phyloP scores from a whole-genome alignment of 1,139 yeast genomes.

The Pichia sp. region DNA sequence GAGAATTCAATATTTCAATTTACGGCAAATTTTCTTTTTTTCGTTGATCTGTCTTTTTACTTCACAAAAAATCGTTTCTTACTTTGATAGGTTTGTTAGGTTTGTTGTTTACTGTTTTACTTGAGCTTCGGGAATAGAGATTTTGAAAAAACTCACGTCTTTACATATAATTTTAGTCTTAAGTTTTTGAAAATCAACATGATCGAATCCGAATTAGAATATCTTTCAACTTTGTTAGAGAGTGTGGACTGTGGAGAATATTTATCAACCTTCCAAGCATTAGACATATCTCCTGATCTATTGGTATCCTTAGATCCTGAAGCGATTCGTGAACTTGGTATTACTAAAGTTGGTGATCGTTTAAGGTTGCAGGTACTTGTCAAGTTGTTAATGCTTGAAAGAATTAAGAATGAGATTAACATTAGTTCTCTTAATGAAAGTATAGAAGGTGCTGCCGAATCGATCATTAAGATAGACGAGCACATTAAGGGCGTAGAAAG shows the following conservation, averaged over 20 bases:
- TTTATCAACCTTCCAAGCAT: slow-evolving; percentile 22
- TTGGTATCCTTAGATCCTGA: slow-evolving; percentile 56
- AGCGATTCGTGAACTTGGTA: slow-evolving; percentile 69
- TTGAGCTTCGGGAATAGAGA: too few relatives aligned
- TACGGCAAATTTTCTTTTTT: too few relatives aligned
- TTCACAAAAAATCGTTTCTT: too few relatives aligned
- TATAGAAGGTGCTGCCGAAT: slow-evolving; percentile 21
- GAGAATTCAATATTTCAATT: too few relatives aligned
- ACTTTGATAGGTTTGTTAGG: too few relatives aligned
- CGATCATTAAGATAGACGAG: slow-evolving; percentile 15
- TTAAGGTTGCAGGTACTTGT: slow-evolving; percentile 54
- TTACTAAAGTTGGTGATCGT: slow-evolving; percentile 76
- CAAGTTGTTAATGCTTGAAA: slow-evolving; percentile 32
- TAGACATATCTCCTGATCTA: slow-evolving; percentile 54
- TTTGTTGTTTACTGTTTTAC: too few relatives aligned
- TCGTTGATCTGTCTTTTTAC: too few relatives aligned
- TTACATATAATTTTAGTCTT: too few relatives aligned
- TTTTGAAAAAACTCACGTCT: too few relatives aligned
- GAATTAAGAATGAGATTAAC: slow-evolving; percentile 29
- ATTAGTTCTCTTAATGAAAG: slow-evolving; percentile 28
- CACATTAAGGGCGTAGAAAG: background rate
- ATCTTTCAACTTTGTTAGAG: slow-evolving; percentile 21
- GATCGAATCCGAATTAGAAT: slow-evolving; percentile 7
- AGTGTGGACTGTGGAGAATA: slow-evolving; percentile 22
- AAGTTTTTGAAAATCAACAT: background rate